phyloP scores from a whole-genome alignment of 352 stramenopile genomes.

The Blastocystis sp. region DNA sequence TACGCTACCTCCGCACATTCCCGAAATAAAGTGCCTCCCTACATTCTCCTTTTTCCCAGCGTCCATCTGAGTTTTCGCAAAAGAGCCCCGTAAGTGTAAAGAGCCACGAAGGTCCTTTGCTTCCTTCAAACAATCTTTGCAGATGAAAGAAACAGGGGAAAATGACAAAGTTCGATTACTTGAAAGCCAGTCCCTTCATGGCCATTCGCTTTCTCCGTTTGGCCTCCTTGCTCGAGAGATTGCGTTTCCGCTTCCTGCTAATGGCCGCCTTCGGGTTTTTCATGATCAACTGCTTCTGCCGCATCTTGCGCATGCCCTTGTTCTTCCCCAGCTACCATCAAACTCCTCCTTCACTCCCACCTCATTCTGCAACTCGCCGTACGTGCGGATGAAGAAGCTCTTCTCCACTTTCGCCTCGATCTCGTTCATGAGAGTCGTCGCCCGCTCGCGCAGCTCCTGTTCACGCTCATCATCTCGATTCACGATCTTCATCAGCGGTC shows the following conservation, averaged over 20 bases:
- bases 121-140: neutral
- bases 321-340: slow-evolving; percentile 29
- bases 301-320: neutral
- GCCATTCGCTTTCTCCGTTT: slow-evolving; percentile 25
- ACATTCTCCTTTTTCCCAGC: slow-evolving; percentile 2
- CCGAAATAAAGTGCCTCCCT: slow-evolving; percentile 27
- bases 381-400: neutral
- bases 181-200: slow-evolving; percentile 52
- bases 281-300: slow-evolving; percentile 18
- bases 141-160: neutral
- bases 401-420: slow-evolving; percentile 23
- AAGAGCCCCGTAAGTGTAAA: neutral
- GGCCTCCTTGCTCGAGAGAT: neutral
- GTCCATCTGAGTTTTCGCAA: too few species aligned
- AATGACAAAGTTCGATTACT: neutral
- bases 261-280: slow-evolving; percentile 10
- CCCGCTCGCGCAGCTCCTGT: neutral
- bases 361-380: slow-evolving; percentile 19
- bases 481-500: slow-evolving; percentile 29
- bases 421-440: neutral
- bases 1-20: slow-evolving; percentile 40
- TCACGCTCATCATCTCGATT: neutral
- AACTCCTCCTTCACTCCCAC: neutral
- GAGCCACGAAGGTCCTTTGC: neutral
- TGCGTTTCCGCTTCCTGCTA: neutral